These are phyloP conservation scores for Setaria italica DNA, from an alignment of 202 grass and related monocot species.

Conservation along the genomic window DNA sequence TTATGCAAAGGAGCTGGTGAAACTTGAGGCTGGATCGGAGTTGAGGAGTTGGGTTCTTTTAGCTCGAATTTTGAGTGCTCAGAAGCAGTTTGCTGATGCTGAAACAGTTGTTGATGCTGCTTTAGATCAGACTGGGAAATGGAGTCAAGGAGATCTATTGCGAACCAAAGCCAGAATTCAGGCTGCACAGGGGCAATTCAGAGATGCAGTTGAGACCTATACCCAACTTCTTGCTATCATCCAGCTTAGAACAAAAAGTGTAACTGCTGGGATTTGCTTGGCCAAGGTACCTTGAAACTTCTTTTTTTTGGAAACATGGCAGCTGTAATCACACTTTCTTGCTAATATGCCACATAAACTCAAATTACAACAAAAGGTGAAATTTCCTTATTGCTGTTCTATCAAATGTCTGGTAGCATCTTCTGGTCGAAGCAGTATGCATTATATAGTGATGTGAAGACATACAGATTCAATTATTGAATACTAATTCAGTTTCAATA, in stretches of 20 bases:
- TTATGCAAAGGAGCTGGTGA: conserved; percentile 77
- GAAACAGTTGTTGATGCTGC: conserved; percentile 81
- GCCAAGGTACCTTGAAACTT: conserved; percentile 67
- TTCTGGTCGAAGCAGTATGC: conserved; percentile 12
- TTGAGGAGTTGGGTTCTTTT: conserved; percentile 90
- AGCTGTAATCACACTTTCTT: conserved; percentile 28
- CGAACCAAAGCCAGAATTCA: conserved; percentile 89
- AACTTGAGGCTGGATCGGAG: conserved; percentile 85
- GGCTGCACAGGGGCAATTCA: conserved; percentile 67
- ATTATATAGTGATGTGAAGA: conserved; percentile 8
- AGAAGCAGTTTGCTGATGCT: conserved; percentile 79
- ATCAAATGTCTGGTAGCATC: conserved; percentile 12
- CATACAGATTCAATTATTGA: neutral
- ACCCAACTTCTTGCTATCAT: conserved; percentile 84
- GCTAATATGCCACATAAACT: conserved; percentile 7
- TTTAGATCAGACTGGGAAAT: conserved; percentile 88
- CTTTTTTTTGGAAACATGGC: conserved; percentile 25
- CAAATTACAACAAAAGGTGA: conserved; percentile 25
- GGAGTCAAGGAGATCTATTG: conserved; percentile 73
- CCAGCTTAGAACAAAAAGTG: conserved; percentile 77
- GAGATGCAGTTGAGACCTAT: conserved; percentile 77
- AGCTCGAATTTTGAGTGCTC: conserved; percentile 83
- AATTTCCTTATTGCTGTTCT: conserved; percentile 28
- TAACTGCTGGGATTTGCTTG: conserved; percentile 57
- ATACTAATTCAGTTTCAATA: conserved; percentile 25